Percentiles rank a stretch among this genome's conserved stretches.
Conservation (phyloP, 805 yeast genomes). For the Saccharomycopsis fodiens region DNA sequence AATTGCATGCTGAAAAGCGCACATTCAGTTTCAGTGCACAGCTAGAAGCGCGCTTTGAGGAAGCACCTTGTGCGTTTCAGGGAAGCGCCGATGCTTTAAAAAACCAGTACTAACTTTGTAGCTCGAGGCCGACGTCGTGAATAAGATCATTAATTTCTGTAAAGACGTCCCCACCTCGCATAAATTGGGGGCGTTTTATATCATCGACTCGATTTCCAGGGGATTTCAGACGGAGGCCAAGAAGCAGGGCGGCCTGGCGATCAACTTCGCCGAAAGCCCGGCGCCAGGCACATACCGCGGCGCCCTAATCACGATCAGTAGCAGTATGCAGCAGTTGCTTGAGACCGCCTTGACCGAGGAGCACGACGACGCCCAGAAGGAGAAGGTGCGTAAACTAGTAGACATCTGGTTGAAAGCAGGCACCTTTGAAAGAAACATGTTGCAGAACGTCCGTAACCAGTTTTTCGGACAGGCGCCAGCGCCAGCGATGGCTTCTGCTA, state of each 20-base stretch:
- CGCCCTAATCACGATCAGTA: conserved; percentile 12
- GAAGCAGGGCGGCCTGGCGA: conserved; percentile 40
- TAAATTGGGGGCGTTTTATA: conserved; percentile 86
- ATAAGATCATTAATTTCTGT: conserved; percentile 56
- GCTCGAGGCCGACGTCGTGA: conserved; percentile 48
- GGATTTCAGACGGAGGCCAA: conserved; percentile 72
- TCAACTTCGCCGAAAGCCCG: conserved; percentile 12
- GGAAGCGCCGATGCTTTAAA: too few species aligned
- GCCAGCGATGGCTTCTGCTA: conserved; percentile 32
- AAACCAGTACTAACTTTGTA: conserved; percentile 17
- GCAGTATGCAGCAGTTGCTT: conserved; percentile 6
- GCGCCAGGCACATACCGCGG: conserved; percentile 11
- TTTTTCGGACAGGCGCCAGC: conserved; percentile 60
- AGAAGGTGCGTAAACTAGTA: conserved; percentile 73
- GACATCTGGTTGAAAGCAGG: conserved; percentile 89
- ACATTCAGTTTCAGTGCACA: too few species aligned
- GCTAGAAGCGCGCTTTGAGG: too few species aligned
- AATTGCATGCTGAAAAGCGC: too few species aligned
- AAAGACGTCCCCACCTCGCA: conserved; percentile 68
- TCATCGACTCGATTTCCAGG: conserved; percentile 87
- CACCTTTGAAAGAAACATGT: conserved; percentile 55
- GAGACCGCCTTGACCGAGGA: conserved; percentile 6
- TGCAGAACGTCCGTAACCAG: conserved; percentile 49
- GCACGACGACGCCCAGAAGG: conserved; percentile 46
- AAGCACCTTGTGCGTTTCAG: too few species aligned